Conservation (phyloP, 257 asterid species). For the Apocynum venetum region DNA sequence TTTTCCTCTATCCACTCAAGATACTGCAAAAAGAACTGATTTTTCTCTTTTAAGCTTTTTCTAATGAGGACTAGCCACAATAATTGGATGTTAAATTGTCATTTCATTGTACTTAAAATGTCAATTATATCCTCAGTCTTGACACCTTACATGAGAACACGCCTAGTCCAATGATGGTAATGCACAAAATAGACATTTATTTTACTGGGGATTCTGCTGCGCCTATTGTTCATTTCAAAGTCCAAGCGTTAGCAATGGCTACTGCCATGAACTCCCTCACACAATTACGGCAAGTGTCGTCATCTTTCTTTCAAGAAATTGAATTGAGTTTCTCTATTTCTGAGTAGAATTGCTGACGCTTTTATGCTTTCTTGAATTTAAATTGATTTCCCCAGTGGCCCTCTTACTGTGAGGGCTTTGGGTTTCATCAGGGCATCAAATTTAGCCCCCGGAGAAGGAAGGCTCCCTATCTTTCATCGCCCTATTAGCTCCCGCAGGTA, state of each 20-base stretch:
- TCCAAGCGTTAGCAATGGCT: slow-evolving; percentile 9
- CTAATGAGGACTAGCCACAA: neutral
- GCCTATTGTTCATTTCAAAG: neutral
- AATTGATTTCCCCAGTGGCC: slow-evolving; percentile 41
- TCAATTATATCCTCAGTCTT: slow-evolving; percentile 2
- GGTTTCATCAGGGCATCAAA: slow-evolving; percentile 40
- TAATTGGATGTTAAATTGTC: neutral
- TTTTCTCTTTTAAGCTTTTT: neutral
- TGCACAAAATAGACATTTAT: neutral
- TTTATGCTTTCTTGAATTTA: slow-evolving; percentile 11
- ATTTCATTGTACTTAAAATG: neutral
- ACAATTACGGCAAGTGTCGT: slow-evolving; percentile 37
- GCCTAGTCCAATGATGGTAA: neutral
- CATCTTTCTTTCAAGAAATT: neutral
- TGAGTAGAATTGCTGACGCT: too few species aligned
- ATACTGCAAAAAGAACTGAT: neutral
- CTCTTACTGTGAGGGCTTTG: slow-evolving; percentile 38
- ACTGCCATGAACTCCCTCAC: slow-evolving; percentile 45
- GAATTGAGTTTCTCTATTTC: neutral
- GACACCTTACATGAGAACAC: neutral
- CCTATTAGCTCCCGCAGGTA: slow-evolving; percentile 54
- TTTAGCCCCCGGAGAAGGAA: slow-evolving; percentile 15
- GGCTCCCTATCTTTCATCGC: slow-evolving; percentile 26
- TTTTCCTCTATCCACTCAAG: slow-evolving; percentile 1
- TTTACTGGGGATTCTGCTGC: neutral